phyloP scores from a whole-genome alignment of 495 filamentous ascomycete genomes.

The Elaphomyces granulatus region DNA sequence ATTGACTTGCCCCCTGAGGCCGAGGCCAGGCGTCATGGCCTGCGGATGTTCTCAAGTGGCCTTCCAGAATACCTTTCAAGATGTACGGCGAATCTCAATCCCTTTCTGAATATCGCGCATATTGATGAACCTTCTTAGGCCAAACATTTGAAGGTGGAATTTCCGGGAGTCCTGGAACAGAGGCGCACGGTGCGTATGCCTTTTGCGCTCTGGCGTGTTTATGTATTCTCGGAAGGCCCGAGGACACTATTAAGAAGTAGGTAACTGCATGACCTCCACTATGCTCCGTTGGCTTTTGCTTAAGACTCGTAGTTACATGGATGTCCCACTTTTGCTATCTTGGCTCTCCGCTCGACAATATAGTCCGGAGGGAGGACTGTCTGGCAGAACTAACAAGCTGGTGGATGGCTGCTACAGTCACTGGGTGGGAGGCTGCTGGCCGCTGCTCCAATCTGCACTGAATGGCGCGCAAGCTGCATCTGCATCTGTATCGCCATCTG shows the following conservation, averaged over 20 bases:
- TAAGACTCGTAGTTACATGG: slow-evolving; percentile 45
- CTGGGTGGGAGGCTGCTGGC: slow-evolving; percentile 93
- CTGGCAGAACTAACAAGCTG: slow-evolving; percentile 92
- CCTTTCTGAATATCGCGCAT: too few species aligned
- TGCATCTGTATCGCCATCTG: slow-evolving; percentile 8
- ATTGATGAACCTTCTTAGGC: too few species aligned
- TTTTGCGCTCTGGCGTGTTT: slow-evolving; percentile 88
- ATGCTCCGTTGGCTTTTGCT: slow-evolving; percentile 6
- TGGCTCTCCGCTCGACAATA: slow-evolving; percentile 88
- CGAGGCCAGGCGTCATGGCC: slow-evolving; percentile 30
- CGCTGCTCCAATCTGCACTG: slow-evolving; percentile 70
- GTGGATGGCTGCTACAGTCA: slow-evolving; percentile 97
- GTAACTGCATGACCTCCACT: slow-evolving; percentile 10
- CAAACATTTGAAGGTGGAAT: slow-evolving; percentile 94
- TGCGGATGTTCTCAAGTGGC: slow-evolving; percentile 44
- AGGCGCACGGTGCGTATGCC: slow-evolving; percentile 93
- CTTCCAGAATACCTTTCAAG: slow-evolving; percentile 65
- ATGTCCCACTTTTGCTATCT: slow-evolving; percentile 59
- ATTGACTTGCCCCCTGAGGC: slow-evolving; percentile 55
- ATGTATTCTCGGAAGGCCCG: slow-evolving; percentile 64
- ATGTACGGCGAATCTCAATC: too few species aligned
- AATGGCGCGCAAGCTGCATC: slow-evolving; percentile 28
- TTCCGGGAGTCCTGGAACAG: slow-evolving; percentile 59
- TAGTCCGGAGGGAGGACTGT: slow-evolving; percentile 80
- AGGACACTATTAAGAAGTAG: slow-evolving; percentile 52